Evolutionary conservation across 2,329 filamentous ascomycete genomes (phyloP), one percentile per base, ranked within the genome.

Genomic region (Cladosporium sp.): DNA sequence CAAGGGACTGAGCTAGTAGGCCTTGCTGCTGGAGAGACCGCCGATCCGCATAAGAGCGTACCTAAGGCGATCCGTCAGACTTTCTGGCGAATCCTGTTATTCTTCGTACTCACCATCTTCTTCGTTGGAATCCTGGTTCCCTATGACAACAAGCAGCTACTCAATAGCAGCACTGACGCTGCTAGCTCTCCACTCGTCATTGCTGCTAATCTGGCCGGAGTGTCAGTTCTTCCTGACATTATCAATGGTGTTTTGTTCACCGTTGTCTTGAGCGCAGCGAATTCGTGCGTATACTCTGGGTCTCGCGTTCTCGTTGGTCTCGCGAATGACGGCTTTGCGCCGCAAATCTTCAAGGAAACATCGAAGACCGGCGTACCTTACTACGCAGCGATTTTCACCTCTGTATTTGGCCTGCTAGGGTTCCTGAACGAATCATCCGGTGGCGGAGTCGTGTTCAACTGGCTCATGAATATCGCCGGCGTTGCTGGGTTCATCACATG

Each of bases 401-500:
- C 92, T 57, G 75, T 86, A 3, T 87, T 95, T 71, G 85, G 89
- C 1, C 81, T 92, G 8, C 80, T 96, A 11, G 86, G 88, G 2
- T 95, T 93, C 77, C 79, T 93, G 57, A 89, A 93, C 76, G 84
- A 94, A 15, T 89, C 86, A 7, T 84, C 86, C 67, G 90, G 89
- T 74, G 87, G 85, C 28, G 84, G 89, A 49, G 85, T 88, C 83
- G 91, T 93, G 1, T 80, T 93, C 68, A 83, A 83, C 52, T 93
- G 90, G 90, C 87, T 93, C 69, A 85, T 91, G 47, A 90, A 86
- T 66, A 78, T 92, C 73, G 82, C 92, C 24, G 92, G 90, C 8
- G 89, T 91, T 0, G 91, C 90, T 1, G 88, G 91, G 72, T 83
- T 92, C 12, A 88, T 92, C 79, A 90, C 91, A 74, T 92, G 89